Percentiles rank a stretch among this genome's conserved stretches.
Evolutionary conservation across 2,329 filamentous ascomycete species (phyloP).

Genomic region (Sphaerulina populicola): DNA sequence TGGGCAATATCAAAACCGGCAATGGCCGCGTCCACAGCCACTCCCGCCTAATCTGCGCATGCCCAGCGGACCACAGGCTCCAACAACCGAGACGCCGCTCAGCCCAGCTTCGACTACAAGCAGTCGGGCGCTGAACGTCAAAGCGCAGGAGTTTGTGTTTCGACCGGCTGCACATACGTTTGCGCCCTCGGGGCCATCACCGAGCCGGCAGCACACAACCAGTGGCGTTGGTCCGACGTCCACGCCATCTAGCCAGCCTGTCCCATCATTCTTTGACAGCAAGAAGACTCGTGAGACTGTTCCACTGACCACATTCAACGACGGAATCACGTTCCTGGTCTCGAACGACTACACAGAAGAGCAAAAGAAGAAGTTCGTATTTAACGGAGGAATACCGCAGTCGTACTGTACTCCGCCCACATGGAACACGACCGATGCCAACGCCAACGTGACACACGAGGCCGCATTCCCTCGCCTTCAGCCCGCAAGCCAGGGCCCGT

Average conservation of each 20-base stretch:
- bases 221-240: conserved; percentile 21
- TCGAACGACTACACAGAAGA: conserved; percentile 47
- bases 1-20: not conserved
- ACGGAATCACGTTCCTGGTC: conserved; percentile 59
- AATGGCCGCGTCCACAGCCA: conserved; percentile 31
- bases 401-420: conserved; percentile 77
- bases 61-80: conserved; percentile 43
- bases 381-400: conserved; percentile 74
- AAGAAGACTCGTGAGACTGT: conserved; percentile 55
- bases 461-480: conserved; percentile 68
- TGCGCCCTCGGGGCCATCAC: conserved; percentile 65
- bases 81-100: conserved; percentile 27
- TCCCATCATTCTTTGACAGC: conserved; percentile 25
- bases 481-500: conserved; percentile 49
- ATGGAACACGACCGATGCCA: conserved; percentile 66
- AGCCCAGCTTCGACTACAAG: conserved; percentile 47
- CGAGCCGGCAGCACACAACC: conserved; percentile 46
- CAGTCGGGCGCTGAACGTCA: conserved; percentile 48
- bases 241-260: conserved; percentile 12
- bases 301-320: conserved; percentile 43
- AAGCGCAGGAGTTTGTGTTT: conserved; percentile 71
- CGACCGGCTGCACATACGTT: conserved; percentile 74
- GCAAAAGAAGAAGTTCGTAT: conserved; percentile 53
- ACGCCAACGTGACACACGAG: conserved; percentile 68
- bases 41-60: conserved; percentile 58